A percentile compares a stretch with the other conserved stretches of the same genome.
These are phyloP conservation scores for Cutaneotrichosporon cutaneum DNA, from an alignment of 1,284 basidiomycete genomes.

Conservation along the genomic window DNA sequence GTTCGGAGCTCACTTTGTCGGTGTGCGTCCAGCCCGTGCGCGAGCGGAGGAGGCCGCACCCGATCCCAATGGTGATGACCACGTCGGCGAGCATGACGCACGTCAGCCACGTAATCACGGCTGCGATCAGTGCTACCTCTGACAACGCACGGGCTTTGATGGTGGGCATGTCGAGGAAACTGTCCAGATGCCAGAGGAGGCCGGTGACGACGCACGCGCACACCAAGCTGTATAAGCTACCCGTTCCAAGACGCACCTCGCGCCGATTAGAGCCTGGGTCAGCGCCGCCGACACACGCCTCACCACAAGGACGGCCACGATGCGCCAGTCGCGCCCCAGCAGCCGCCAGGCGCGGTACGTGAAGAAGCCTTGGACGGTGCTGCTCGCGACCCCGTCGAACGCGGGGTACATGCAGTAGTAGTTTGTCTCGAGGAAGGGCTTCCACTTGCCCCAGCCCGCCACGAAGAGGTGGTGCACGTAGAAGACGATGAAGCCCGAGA, in stretches of 20 bases:
- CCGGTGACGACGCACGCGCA: background rate
- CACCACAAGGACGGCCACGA: slow-evolving; percentile 29
- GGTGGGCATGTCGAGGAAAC: slow-evolving; percentile 3
- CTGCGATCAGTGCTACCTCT: background rate
- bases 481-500: slow-evolving; percentile 3
- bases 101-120: slow-evolving; percentile 21
- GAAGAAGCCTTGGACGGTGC: slow-evolving; percentile 37
- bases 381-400: slow-evolving; percentile 18
- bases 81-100: slow-evolving; percentile 32
- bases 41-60: slow-evolving; percentile 27
- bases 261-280: background rate
- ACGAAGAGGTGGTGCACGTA: slow-evolving; percentile 5
- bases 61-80: slow-evolving; percentile 31
- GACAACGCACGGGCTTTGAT: slow-evolving; percentile 7
- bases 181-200: background rate
- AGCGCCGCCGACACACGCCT: background rate
- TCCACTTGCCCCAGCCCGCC: background rate
- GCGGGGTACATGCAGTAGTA: slow-evolving; percentile 23
- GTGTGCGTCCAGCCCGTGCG: slow-evolving; percentile 38
- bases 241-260: background rate
- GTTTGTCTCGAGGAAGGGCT: slow-evolving; percentile 2
- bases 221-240: too few relatives aligned
- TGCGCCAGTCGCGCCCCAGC: slow-evolving; percentile 26
- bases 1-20: slow-evolving; percentile 18
- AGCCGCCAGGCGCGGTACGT: slow-evolving; percentile 37